Evolutionary conservation across 495 filamentous ascomycete species (phyloP), one percentile per base, ranked within the genome.

Genomic region (Cudoniella acicularis): DNA sequence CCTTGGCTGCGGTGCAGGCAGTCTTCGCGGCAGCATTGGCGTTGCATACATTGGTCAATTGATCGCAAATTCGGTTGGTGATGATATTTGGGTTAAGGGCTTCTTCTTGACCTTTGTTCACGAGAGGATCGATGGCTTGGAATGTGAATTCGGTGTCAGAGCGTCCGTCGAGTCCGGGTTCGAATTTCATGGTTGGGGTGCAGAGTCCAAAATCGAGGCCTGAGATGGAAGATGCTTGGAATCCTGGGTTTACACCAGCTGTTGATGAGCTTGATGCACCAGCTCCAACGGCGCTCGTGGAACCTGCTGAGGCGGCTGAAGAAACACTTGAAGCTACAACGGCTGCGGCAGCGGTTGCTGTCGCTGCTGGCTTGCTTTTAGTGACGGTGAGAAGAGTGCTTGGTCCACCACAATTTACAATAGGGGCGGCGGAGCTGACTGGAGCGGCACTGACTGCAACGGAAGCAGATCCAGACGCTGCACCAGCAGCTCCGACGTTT

Each of bases 51-150:
- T 67, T 67, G 18, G 66, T 83, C 56, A 85, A 65, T 50, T 73
- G 62, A 63, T 83, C 80, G 65, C 80, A 83, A 3, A 84, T 77
- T 51, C 79, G 78, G 75, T 84, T 86, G 70, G 83, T 83, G 75
- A 86, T 87, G 76, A 86, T 87, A 71, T 79, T 79, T 54, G 79
- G 79, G 73, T 83, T 83, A 41, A 84, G 70, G 0, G 79, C 79
- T 60, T 82, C 74, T 22, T 76, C 61, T 68, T 83, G 78, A 27
- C 77, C 77, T 62, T 75, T 68, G 56, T 70, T 69, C 46, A 79
- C 75, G 42, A 75, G 60, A 1, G 73, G 62, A 63, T 82, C 79
- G 52, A 67, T 68, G 49, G 79, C 68, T 57, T 78, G 75, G 77
- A 84, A 84, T 57, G 80, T 81, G 70, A 74, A 75, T 67, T 82